Conservation (phyloP, 345 rosid genomes). For the Aquilaria yunnanensis region DNA sequence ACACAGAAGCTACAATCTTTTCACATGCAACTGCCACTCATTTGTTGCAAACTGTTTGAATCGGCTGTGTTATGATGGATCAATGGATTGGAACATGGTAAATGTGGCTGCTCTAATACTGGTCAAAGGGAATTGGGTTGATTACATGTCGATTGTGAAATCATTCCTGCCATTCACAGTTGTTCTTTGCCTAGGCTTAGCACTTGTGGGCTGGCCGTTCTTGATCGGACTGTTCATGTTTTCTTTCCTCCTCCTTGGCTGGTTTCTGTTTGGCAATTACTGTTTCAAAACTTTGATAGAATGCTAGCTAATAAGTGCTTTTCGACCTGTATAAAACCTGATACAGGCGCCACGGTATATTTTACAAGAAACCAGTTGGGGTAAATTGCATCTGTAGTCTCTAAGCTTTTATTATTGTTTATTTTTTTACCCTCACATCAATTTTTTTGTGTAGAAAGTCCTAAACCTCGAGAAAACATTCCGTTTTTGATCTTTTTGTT, state of each 20-base stretch:
- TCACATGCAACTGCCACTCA: constrained; percentile 91
- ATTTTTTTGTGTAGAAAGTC: no score
- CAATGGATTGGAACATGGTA: constrained; percentile 91
- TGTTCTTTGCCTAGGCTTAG: constrained; percentile 52
- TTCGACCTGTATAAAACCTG: no score
- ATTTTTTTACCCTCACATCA: no score
- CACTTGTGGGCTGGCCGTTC: constrained; percentile 77
- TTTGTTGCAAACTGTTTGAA: constrained; percentile 75
- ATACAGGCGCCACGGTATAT: no score
- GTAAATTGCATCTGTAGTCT: no score
- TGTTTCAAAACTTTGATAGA: constrained; percentile 51
- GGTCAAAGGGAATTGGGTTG: constrained; percentile 66
- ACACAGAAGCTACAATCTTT: constrained; percentile 75
- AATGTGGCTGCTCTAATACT: constrained; percentile 56
- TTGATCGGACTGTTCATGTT: constrained; percentile 61
- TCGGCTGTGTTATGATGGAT: constrained; percentile 60
- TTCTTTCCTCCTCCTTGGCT: constrained; percentile 50
- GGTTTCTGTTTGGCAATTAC: constrained; percentile 70
- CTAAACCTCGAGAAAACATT: no score
- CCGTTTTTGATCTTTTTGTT: no score
- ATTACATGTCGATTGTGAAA: constrained; percentile 43
- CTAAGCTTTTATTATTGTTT: no score
- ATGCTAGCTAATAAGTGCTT: constrained; percentile 18
- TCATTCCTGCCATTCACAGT: constrained; percentile 66
- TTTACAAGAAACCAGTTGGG: no score